These are phyloP conservation scores for Beauveria bassiana DNA, from an alignment of 2,329 filamentous ascomycete genomes.

Conservation along the genomic window DNA sequence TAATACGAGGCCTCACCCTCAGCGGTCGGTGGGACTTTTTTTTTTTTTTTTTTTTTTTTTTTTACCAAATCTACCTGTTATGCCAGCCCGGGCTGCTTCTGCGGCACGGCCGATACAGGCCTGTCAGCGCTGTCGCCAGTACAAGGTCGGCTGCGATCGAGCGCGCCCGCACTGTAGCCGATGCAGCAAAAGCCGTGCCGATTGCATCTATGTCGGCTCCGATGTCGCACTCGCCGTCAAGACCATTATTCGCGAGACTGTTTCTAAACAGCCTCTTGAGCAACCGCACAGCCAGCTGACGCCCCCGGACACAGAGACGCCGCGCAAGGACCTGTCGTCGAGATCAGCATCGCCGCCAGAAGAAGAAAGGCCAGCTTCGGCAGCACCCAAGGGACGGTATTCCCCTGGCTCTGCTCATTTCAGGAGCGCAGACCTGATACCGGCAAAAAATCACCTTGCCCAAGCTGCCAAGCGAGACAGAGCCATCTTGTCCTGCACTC, in stretches of 20 bases:
- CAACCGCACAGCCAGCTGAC: background rate
- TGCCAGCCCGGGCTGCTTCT: background rate
- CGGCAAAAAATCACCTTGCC: background rate
- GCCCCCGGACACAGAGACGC: background rate
- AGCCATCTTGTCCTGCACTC: conserved; percentile 10
- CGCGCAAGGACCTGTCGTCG: background rate
- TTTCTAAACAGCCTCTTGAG: background rate
- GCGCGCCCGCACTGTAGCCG: conserved; percentile 3
- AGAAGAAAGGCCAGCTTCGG: background rate
- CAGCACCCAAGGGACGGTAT: background rate
- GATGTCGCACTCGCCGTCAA: background rate
- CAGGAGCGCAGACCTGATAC: background rate
- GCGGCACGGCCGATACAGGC: conserved; percentile 3
- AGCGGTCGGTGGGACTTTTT: background rate
- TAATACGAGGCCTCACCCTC: background rate
- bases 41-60: background rate
- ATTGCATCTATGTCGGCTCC: background rate
- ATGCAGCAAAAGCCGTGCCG: background rate
- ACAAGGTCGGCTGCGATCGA: conserved; percentile 11
- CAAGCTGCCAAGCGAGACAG: conserved; percentile 2
- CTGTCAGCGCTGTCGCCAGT: conserved; percentile 9
- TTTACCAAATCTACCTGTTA: background rate
- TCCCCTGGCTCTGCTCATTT: background rate
- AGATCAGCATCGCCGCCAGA: background rate
- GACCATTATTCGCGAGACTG: too few species aligned